A percentile compares a stretch with the other conserved stretches of the same genome.
Conservation (phyloP, 371 early-diverging fungal species). For the Circinella umbellata region DNA sequence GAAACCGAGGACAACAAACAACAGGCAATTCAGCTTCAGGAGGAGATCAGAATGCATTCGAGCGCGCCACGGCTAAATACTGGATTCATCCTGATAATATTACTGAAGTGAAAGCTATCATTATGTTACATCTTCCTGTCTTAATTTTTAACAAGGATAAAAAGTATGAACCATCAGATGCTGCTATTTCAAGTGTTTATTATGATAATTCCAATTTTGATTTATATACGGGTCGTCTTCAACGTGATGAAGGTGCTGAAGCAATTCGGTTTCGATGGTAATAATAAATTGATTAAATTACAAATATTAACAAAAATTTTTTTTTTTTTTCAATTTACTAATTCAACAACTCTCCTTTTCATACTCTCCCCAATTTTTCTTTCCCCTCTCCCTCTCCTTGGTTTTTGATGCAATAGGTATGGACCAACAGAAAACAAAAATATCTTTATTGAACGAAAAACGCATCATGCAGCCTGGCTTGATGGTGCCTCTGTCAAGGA, state of each 20-base stretch:
- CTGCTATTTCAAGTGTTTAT: slow-evolving; percentile 88
- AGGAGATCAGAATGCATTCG: slow-evolving; percentile 79
- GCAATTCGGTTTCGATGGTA: slow-evolving; percentile 92
- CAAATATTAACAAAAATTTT: not conserved
- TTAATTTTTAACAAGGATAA: slow-evolving; percentile 59
- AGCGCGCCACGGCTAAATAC: slow-evolving; percentile 91
- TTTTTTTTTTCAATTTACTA: too few relatives aligned
- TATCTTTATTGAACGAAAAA: slow-evolving; percentile 91
- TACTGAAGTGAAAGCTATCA: slow-evolving; percentile 85
- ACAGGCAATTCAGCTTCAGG: slow-evolving; percentile 62
- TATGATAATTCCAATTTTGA: slow-evolving; percentile 88
- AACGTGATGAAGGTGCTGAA: slow-evolving; percentile 88
- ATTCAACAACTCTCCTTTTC: slow-evolving; percentile 16
- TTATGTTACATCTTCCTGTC: slow-evolving; percentile 89
- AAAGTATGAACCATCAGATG: slow-evolving; percentile 32
- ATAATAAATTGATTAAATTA: slow-evolving; percentile 15
- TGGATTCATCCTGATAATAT: slow-evolving; percentile 97
- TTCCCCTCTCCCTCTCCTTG: not conserved
- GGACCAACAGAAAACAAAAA: slow-evolving; percentile 61
- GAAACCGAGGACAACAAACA: slow-evolving; percentile 68
- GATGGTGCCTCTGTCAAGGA: slow-evolving; percentile 83
- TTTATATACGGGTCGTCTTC: slow-evolving; percentile 83
- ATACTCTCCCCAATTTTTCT: slow-evolving; percentile 22
- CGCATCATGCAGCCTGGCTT: slow-evolving; percentile 90
- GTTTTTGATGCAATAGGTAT: slow-evolving; percentile 38